Percentiles rank a stretch among this genome's conserved stretches.
Evolutionary conservation across 345 rosid genomes (phyloP).

Genomic region (Atalantia buxifolia): DNA sequence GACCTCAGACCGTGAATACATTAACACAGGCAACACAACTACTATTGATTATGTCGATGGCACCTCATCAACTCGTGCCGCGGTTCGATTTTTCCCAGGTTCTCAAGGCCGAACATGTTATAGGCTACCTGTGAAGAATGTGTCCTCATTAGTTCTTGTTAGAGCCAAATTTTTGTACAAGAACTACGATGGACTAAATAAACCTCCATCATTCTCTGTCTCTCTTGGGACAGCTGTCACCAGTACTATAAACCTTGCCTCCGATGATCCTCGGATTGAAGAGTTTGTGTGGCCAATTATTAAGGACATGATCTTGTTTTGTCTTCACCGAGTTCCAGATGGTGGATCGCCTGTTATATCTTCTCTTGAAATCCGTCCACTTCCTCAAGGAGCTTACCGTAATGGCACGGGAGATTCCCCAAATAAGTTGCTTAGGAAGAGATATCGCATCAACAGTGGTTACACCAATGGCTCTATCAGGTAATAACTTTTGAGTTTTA

Average conservation of each 20-base stretch:
- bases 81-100: constrained; percentile 69
- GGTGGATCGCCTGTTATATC: constrained; percentile 76
- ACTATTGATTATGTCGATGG: constrained; percentile 33
- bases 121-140: constrained; percentile 52
- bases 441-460: constrained; percentile 67
- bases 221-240: constrained; percentile 67
- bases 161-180: constrained; percentile 69
- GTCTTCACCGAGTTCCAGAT: constrained; percentile 44
- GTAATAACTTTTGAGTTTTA: constrained; percentile 25
- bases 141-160: constrained; percentile 56
- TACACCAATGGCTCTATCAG: constrained; percentile 53
- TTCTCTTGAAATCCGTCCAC: constrained; percentile 72
- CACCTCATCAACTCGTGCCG: constrained; percentile 27
- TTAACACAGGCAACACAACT: constrained; percentile 57
- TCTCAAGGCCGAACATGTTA: constrained; percentile 48
- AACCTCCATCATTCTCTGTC: constrained; percentile 68
- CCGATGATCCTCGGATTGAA: constrained; percentile 75
- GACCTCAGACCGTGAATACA: constrained; percentile 54
- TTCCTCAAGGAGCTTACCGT: constrained; percentile 69
- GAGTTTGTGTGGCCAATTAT: constrained; percentile 63
- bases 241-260: constrained; percentile 52
- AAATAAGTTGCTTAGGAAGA: constrained; percentile 47
- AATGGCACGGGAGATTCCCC: constrained; percentile 39
- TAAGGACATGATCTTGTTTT: constrained; percentile 50
- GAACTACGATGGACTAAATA: constrained; percentile 62